phyloP scores from a whole-genome alignment of 2,329 filamentous ascomycete genomes.

The Colletotrichum sp. region DNA sequence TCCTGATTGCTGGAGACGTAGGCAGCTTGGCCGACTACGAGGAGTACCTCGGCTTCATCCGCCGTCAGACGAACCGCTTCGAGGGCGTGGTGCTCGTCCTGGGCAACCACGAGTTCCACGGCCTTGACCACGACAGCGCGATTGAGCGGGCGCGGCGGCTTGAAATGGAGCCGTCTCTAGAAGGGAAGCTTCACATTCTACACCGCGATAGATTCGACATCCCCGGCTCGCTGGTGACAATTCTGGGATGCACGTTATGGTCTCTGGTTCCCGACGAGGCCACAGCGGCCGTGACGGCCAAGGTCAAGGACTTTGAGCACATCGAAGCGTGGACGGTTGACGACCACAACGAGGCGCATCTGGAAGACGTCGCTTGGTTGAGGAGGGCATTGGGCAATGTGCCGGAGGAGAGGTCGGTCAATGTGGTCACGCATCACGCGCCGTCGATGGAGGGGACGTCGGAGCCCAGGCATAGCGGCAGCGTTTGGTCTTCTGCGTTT shows the following conservation, averaged over 20 bases:
- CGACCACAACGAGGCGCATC: conserved; percentile 53
- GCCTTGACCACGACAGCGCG: conserved; percentile 40
- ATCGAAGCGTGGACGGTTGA: conserved; percentile 58
- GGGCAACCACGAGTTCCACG: conserved; percentile 62
- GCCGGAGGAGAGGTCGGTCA: conserved; percentile 30
- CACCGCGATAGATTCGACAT: conserved; percentile 46
- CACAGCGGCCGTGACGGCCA: conserved; percentile 42
- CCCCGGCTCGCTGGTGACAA: conserved; percentile 44
- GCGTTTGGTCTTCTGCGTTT: conserved; percentile 55
- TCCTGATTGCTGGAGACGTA: conserved; percentile 56
- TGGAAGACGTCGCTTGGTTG: conserved; percentile 56
- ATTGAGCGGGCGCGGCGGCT: conserved; percentile 42
- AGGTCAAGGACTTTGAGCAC: conserved; percentile 58
- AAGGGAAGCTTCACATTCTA: conserved; percentile 46
- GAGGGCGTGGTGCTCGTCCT: conserved; percentile 51
- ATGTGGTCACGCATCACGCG: conserved; percentile 64
- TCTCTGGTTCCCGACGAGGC: conserved; percentile 49
- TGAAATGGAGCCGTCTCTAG: conserved; percentile 40
- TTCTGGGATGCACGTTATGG: conserved; percentile 65
- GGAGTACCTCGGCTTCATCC: conserved; percentile 48
- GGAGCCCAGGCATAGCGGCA: conserved; percentile 50
- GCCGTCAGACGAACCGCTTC: conserved; percentile 44
- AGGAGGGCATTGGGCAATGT: not conserved
- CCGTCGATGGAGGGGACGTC: conserved; percentile 55
- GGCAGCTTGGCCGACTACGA: conserved; percentile 54